phyloP scores from a whole-genome alignment of 164 flowering plant genomes.

The Vitis rupestris region DNA sequence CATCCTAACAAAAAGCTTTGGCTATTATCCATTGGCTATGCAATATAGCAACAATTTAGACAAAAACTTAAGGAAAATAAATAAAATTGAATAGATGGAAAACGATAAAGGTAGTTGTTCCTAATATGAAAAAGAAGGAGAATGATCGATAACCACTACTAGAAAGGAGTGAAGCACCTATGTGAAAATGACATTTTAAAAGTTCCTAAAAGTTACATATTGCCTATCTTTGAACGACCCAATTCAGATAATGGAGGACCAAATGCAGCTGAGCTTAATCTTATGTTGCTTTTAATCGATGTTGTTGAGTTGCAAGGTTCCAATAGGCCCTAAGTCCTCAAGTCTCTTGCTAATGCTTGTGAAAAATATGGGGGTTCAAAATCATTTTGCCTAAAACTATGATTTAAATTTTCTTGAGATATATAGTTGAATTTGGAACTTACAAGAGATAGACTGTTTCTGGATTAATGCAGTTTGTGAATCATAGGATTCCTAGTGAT shows the following conservation, averaged over 20 bases:
- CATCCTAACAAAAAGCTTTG: too few relatives aligned
- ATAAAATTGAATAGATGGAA: too few relatives aligned
- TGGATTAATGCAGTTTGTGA: conserved; percentile 52
- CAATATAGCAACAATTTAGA: too few relatives aligned
- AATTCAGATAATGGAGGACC: neutral
- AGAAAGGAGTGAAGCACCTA: conserved; percentile 76
- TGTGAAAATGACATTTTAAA: conserved; percentile 51
- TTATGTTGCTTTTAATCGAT: conserved; percentile 70
- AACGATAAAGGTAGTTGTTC: too few relatives aligned
- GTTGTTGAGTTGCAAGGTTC: conserved; percentile 59
- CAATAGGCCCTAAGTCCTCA: conserved; percentile 46
- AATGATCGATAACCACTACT: conserved; percentile 31
- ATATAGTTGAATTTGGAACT: too few relatives aligned
- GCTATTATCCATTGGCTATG: too few relatives aligned
- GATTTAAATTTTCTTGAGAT: neutral
- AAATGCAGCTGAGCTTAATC: neutral
- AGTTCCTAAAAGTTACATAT: conserved; percentile 71
- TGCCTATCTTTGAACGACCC: conserved; percentile 64
- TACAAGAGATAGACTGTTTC: too few relatives aligned
- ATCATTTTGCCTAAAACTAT: neutral
- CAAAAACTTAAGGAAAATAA: too few relatives aligned
- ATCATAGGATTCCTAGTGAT: conserved; percentile 62
- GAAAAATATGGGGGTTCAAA: conserved; percentile 43
- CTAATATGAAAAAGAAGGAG: neutral
- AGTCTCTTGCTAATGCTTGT: conserved; percentile 67